These are phyloP conservation scores for Cyberlindnera maritima DNA, from an alignment of 805 yeast genomes.

Conservation along the genomic window DNA sequence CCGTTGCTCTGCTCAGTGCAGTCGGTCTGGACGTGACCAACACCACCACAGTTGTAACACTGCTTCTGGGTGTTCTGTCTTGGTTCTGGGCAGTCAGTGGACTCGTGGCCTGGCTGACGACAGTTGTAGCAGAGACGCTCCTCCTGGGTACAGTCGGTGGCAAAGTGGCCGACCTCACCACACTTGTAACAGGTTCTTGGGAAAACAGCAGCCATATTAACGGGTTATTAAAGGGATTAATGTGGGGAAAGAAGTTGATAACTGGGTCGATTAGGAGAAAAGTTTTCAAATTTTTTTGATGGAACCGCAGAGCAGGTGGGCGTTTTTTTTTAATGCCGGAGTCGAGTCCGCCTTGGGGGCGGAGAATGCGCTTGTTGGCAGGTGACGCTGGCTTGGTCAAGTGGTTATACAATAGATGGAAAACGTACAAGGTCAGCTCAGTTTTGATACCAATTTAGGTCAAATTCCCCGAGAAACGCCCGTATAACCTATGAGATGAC, in stretches of 20 bases:
- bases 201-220: constrained; percentile 34
- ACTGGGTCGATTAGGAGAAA: background rate
- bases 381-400: no score
- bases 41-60: constrained; percentile 90
- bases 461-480: no score
- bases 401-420: no score
- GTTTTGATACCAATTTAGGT: no score
- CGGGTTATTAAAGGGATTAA: background rate
- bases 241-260: background rate
- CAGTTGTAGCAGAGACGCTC: constrained; percentile 93
- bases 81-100: constrained; percentile 85
- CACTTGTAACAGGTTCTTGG: constrained; percentile 88
- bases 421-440: no score
- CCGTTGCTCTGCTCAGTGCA: constrained; percentile 58
- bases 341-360: constrained; percentile 2
- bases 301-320: constrained; percentile 5
- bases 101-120: constrained; percentile 85
- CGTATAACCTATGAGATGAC: no score
- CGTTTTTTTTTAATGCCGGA: constrained; percentile 6
- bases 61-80: constrained; percentile 82
- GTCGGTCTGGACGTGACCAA: constrained; percentile 86
- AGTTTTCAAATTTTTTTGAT: constrained; percentile 14
- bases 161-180: constrained; percentile 89
- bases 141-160: constrained; percentile 80
- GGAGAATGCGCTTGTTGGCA: no score